These are phyloP conservation scores for Gossypioides kirkii DNA, from an alignment of 345 rosid species.

Conservation along the genomic window DNA sequence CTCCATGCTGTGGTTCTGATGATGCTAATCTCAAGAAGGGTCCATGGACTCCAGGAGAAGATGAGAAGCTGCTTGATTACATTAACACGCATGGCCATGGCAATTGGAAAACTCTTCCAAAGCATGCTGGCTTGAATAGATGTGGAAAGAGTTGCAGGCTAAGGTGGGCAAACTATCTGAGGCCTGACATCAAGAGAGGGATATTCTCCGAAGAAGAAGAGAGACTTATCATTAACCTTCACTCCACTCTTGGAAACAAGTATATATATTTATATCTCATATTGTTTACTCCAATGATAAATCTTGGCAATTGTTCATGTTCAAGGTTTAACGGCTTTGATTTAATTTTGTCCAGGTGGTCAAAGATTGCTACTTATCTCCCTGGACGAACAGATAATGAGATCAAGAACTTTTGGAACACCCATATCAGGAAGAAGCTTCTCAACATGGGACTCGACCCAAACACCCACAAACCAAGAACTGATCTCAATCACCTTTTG, in stretches of 20 bases:
- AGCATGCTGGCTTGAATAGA: conserved; percentile 68
- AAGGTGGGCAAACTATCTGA: conserved; percentile 81
- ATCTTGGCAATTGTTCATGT: not conserved
- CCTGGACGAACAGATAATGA: conserved; percentile 89
- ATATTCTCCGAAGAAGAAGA: conserved; percentile 74
- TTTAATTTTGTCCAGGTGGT: conserved; percentile 51
- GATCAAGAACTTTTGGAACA: conserved; percentile 90
- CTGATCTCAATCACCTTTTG: conserved; percentile 36
- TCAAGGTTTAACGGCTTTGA: not conserved
- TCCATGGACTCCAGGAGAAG: conserved; percentile 81
- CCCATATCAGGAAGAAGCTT: conserved; percentile 70
- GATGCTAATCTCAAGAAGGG: conserved; percentile 56
- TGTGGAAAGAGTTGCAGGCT: conserved; percentile 90
- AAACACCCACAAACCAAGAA: conserved; percentile 63
- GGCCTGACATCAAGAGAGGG: conserved; percentile 86
- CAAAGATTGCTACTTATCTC: conserved; percentile 68
- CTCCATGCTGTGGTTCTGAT: conserved; percentile 37
- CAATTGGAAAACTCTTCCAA: conserved; percentile 70
- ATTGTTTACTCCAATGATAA: not conserved
- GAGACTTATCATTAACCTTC: conserved; percentile 55
- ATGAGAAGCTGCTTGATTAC: conserved; percentile 45
- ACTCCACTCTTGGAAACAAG: conserved; percentile 81
- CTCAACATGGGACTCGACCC: conserved; percentile 77
- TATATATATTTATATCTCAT: conserved; percentile 11
- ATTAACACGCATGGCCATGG: conserved; percentile 51